Conservation (phyloP, 495 filamentous ascomycete genomes). For the Evernia prunastri region DNA sequence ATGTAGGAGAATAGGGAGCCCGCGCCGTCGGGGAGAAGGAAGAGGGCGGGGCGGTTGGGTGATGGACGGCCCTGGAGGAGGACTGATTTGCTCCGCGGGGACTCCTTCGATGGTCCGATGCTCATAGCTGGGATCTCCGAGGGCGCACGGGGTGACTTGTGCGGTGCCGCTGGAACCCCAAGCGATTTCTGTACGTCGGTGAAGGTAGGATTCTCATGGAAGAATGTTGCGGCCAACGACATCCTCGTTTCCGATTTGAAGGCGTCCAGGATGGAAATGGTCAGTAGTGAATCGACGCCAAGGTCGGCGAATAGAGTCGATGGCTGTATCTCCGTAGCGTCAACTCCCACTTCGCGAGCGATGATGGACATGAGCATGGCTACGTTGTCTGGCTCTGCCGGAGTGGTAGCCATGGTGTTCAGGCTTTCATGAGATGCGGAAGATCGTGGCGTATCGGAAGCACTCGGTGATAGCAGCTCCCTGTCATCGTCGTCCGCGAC, state of each 20-base stretch:
- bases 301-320: conserved; percentile 37
- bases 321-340: conserved; percentile 34
- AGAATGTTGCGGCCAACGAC: conserved; percentile 29
- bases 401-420: conserved; percentile 7
- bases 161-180: conserved; percentile 38
- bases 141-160: conserved; percentile 24
- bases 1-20: conserved; percentile 30
- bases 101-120: conserved; percentile 7
- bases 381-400: conserved; percentile 13
- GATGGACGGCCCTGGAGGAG: conserved; percentile 21
- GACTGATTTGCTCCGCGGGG: conserved; percentile 31
- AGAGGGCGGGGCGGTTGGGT: conserved; percentile 24
- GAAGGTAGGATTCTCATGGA: conserved; percentile 38
- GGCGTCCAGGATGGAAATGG: conserved; percentile 40
- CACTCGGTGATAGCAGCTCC: conserved; percentile 2
- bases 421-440: conserved; percentile 13
- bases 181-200: conserved; percentile 43
- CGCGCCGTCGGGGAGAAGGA: conserved; percentile 31
- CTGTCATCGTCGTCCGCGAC: conserved; percentile 18
- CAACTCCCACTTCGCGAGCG: conserved; percentile 41
- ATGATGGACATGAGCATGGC: conserved; percentile 28
- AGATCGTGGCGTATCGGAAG: neutral
- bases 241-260: conserved; percentile 33
- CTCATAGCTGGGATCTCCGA: conserved; percentile 23
- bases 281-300: conserved; percentile 47